A percentile compares a stretch with the other conserved stretches of the same genome.
Evolutionary conservation across 2,329 filamentous ascomycete genomes (phyloP).

Genomic region (Fusarium setosum): DNA sequence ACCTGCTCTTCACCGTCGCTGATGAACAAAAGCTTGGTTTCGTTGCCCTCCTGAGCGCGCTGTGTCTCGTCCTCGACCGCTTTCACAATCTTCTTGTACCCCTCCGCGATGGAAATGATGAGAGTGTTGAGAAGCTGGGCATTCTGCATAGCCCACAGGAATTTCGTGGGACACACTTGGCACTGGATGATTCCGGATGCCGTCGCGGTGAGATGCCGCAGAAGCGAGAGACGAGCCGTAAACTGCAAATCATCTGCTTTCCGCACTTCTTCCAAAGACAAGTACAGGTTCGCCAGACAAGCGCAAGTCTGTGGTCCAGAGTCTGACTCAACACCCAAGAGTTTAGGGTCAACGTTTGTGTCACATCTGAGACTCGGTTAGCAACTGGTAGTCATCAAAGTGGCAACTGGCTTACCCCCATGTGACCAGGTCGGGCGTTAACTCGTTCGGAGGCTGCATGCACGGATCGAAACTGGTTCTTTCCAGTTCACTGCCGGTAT

Average conservation of each 20-base stretch:
- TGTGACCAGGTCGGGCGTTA: conserved; percentile 4
- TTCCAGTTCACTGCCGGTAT: conserved; percentile 12
- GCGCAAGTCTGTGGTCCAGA: conserved; percentile 32
- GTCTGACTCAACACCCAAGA: conserved; percentile 11
- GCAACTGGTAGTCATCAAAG: background rate
- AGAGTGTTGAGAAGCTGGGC: conserved; percentile 40
- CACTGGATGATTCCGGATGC: conserved; percentile 34
- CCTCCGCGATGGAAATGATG: conserved; percentile 39
- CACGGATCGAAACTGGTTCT: conserved; percentile 22
- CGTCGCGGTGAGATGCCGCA: conserved; percentile 29
- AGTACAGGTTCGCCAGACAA: conserved; percentile 39
- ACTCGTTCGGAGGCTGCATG: conserved; percentile 22
- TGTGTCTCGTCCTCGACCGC: conserved; percentile 35
- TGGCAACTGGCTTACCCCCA: conserved; percentile 25
- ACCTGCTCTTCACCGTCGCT: conserved; percentile 8
- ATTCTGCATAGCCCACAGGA: conserved; percentile 44
- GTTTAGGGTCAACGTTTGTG: conserved; percentile 25
- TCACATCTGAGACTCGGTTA: conserved; percentile 32
- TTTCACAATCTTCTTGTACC: conserved; percentile 36
- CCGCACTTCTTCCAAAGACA: conserved; percentile 40
- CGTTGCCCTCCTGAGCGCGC: conserved; percentile 24
- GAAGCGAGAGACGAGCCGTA: conserved; percentile 22
- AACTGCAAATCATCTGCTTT: conserved; percentile 33
- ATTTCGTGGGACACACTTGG: conserved; percentile 35
- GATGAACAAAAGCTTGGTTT: conserved; percentile 29